Evolutionary conservation across 768 basidiomycete genomes (phyloP).

Genomic region (Mycena floridula): DNA sequence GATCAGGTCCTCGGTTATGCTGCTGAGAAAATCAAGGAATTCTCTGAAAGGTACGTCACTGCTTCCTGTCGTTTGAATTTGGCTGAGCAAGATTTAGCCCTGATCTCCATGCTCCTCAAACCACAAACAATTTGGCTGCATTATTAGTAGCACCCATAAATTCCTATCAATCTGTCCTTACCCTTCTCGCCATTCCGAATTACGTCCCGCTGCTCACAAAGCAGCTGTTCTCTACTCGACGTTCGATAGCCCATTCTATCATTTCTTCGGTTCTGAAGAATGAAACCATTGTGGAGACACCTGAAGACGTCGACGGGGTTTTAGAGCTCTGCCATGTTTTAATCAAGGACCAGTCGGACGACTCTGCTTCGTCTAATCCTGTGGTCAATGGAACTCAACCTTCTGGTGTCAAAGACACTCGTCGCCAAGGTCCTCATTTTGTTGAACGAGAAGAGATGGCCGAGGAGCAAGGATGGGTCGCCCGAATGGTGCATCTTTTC

Average conservation of each 20-base stretch:
- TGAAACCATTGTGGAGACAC: slow-evolving; percentile 89
- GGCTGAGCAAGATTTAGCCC: slow-evolving; percentile 41
- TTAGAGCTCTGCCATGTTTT: slow-evolving; percentile 90
- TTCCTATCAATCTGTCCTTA: slow-evolving; percentile 93
- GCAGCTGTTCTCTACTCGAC: slow-evolving; percentile 87
- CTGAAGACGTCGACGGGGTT: slow-evolving; percentile 92
- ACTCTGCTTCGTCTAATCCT: slow-evolving; percentile 17
- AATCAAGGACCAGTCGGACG: slow-evolving; percentile 76
- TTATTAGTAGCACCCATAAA: slow-evolving; percentile 93
- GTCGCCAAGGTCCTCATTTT: slow-evolving; percentile 54
- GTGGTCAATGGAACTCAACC: slow-evolving; percentile 22
- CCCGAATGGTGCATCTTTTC: slow-evolving; percentile 96
- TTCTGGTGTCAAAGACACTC: slow-evolving; percentile 33
- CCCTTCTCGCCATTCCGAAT: slow-evolving; percentile 90
- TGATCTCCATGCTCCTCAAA: slow-evolving; percentile 84
- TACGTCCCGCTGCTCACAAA: slow-evolving; percentile 78
- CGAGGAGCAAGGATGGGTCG: slow-evolving; percentile 99
- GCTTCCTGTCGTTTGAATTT: not conserved
- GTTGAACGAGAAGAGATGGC: slow-evolving; percentile 87
- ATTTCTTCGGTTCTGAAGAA: slow-evolving; percentile 94
- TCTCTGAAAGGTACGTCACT: slow-evolving; percentile 60
- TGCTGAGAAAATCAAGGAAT: slow-evolving; percentile 79
- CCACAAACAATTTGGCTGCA: slow-evolving; percentile 84
- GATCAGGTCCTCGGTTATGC: slow-evolving; percentile 93
- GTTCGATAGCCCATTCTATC: slow-evolving; percentile 91